Evolutionary conservation across 352 stramenopile genomes (phyloP).

Genomic region (Blastocystis sp.): DNA sequence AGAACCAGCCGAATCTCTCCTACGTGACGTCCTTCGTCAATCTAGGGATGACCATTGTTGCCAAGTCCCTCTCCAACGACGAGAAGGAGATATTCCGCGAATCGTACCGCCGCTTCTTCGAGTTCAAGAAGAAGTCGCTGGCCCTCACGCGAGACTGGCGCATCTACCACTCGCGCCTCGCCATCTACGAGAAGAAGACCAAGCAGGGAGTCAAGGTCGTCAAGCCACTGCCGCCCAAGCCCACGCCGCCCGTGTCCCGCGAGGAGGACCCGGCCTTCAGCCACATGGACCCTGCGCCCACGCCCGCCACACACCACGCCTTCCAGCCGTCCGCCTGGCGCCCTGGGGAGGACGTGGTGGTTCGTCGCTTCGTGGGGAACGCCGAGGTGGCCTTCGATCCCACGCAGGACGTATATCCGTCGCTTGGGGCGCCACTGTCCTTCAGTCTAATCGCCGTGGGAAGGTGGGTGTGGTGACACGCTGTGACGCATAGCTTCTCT

Average conservation of each 20-base stretch:
- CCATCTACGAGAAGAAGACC: slow-evolving; percentile 32
- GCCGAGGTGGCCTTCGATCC: not conserved
- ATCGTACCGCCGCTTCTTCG: not conserved
- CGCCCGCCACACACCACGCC: not conserved
- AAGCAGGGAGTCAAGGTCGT: not conserved
- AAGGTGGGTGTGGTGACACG: not conserved
- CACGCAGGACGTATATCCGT: not conserved
- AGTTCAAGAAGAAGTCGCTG: not conserved
- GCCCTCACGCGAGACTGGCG: slow-evolving; percentile 6
- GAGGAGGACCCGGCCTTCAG: slow-evolving; percentile 31
- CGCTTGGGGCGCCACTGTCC: not conserved
- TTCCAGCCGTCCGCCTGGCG: not conserved
- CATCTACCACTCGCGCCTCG: not conserved
- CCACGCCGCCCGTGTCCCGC: not conserved
- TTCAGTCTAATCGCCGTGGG: slow-evolving; percentile 15
- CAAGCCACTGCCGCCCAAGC: not conserved
- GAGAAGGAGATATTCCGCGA: not conserved
- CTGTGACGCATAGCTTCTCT: not conserved
- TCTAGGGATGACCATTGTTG: too few species aligned
- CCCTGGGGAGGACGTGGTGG: not conserved
- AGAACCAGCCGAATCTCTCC: too few species aligned
- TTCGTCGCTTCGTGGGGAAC: slow-evolving; percentile 43
- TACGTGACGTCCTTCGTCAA: too few species aligned
- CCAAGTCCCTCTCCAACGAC: not conserved
- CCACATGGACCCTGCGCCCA: not conserved